Conservation (phyloP, 2,329 filamentous ascomycete genomes). For the Aspergillus unguis region DNA sequence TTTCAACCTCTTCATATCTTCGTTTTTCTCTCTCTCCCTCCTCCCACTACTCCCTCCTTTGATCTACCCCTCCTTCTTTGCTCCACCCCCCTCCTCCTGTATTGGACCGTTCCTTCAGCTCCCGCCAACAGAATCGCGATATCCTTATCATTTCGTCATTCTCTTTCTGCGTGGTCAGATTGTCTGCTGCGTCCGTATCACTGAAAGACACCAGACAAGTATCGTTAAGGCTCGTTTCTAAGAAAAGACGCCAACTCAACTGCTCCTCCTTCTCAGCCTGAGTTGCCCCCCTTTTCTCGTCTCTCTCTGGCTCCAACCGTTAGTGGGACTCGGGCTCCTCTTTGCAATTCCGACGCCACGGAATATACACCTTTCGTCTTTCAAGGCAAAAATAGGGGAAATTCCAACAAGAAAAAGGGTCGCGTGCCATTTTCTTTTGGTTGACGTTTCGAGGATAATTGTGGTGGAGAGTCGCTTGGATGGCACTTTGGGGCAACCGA, state of each 20-base stretch:
- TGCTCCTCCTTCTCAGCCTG: constrained; percentile 11
- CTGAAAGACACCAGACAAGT: constrained; percentile 8
- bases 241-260: constrained; percentile 16
- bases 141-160: constrained; percentile 31
- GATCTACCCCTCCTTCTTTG: constrained; percentile 21
- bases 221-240: constrained; percentile 5
- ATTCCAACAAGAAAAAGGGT: constrained; percentile 1
- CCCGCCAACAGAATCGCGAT: constrained; percentile 26
- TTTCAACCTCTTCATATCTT: not conserved
- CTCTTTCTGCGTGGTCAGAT: constrained; percentile 27
- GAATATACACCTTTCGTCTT: constrained; percentile 1
- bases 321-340: constrained; percentile 11
- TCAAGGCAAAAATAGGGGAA: constrained; percentile 10
- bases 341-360: constrained; percentile 12
- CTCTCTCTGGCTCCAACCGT: constrained; percentile 15
- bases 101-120: constrained; percentile 41
- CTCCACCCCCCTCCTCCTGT: constrained; percentile 37
- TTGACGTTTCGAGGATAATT: constrained; percentile 12
- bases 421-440: constrained; percentile 4
- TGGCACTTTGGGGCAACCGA: constrained; percentile 22
- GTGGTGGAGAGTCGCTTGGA: constrained; percentile 17
- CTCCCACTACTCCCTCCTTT: constrained; percentile 17
- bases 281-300: constrained; percentile 14
- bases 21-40: constrained; percentile 13
- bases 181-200: constrained; percentile 11